Conservation (phyloP, 305 asterid species). For the Fraxinus ornus region DNA sequence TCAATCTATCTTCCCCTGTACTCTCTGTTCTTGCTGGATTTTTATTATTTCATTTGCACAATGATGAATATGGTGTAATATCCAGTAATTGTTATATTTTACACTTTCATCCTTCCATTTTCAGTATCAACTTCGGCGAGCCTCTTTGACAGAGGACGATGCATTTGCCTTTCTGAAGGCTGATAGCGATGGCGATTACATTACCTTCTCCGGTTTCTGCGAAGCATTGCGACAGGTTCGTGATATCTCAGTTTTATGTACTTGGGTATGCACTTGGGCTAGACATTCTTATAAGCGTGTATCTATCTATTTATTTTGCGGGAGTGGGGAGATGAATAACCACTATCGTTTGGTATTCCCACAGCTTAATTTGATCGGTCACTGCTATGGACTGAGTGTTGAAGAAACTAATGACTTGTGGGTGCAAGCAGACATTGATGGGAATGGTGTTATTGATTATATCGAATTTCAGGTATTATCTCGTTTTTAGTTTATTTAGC, state of each 20-base stretch:
- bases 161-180: constrained; percentile 87
- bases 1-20: neutral
- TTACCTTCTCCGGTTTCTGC: constrained; percentile 73
- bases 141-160: constrained; percentile 76
- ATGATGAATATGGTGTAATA: neutral
- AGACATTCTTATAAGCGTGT: neutral
- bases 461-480: constrained; percentile 74
- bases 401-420: constrained; percentile 82
- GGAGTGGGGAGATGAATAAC: neutral
- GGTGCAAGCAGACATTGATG: constrained; percentile 86
- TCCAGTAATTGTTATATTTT: neutral
- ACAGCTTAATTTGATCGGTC: constrained; percentile 89
- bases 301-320: neutral
- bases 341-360: constrained; percentile 14
- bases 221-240: constrained; percentile 78
- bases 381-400: constrained; percentile 68
- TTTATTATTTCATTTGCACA: neutral
- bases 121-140: constrained; percentile 74
- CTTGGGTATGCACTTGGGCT: neutral
- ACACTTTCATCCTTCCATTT: constrained; percentile 9
- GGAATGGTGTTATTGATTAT: constrained; percentile 73
- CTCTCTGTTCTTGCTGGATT: neutral
- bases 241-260: neutral
- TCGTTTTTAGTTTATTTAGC: neutral
- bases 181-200: constrained; percentile 67